Evolutionary conservation across 768 basidiomycete species (phyloP), one percentile per base, ranked within the genome.

Genomic region (Dentipellis sp.): DNA sequence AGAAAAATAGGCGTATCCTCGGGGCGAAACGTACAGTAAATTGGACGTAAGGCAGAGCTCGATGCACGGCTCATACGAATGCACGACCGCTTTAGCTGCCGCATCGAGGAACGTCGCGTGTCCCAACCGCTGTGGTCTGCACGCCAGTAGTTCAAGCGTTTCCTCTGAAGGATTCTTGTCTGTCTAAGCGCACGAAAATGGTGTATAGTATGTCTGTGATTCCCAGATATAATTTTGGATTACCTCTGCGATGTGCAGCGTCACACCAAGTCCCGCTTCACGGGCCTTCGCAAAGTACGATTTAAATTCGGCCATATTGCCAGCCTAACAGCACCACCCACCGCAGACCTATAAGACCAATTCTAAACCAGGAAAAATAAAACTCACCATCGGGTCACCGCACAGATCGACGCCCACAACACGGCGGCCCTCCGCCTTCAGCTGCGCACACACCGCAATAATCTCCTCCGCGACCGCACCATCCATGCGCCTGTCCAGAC

Each of bases 31-130:
- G 53, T 65, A 87, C 82, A 90, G 59, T 10, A 92, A 64, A 68
- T 92, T 92, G 0, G 90, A 91, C 16, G 78, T 84, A 29, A 93
- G 75, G 65, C 91, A 93, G 45, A 93, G 84, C 68, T 93, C 91
- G 40, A 92, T 78, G 64, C 81, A 81, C 19, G 74, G 77, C 45
- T 78, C 78, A 38, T 80, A 76, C 22, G 73, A 64, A 53, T 79
- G 69, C 8, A 90, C 86, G 40, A 83, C 65, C 1, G 71, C 67
- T 58, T 79, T 78, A 0, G 81, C 79, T 48, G 80, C 79, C 2
- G 79, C 78, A 56, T 82, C 72, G 21, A 94, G 75, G 69, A 87
- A 91, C 0, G 91, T 92, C 2, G 88, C 91, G 58, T 93, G 91
- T 0, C 91, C 87, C 0, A 93, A 72, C 45, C 91, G 74, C 52